These are phyloP conservation scores for Fagopyrum homotropicum DNA, from an alignment of 148 eudicot species.

Conservation along the genomic window DNA sequence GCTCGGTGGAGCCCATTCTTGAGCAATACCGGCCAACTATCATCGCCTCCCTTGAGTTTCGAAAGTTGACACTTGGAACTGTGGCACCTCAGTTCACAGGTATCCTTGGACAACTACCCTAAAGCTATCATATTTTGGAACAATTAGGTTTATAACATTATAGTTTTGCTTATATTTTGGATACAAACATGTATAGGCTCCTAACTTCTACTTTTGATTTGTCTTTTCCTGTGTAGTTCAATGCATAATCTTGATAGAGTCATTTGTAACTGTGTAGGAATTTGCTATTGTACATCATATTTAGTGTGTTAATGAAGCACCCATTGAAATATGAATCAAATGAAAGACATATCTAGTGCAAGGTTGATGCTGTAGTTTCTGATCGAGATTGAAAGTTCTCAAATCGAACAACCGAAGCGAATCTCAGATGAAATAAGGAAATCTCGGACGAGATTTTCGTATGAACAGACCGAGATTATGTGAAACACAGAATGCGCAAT, in stretches of 20 bases:
- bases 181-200: neutral
- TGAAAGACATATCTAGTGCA: no score
- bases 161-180: neutral
- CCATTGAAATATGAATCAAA: neutral
- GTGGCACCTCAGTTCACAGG: constrained; percentile 93
- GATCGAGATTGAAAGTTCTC: no score
- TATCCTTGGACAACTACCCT: constrained; percentile 18
- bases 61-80: constrained; percentile 81
- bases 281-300: neutral
- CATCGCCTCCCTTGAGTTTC: constrained; percentile 57
- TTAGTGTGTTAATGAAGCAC: neutral
- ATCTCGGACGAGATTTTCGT: no score
- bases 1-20: constrained; percentile 71
- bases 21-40: constrained; percentile 75
- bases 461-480: no score
- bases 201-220: neutral
- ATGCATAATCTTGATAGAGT: neutral
- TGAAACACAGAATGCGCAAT: no score
- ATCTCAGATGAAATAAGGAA: no score
- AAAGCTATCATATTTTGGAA: neutral
- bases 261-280: neutral
- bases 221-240: neutral
- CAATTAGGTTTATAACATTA: neutral
- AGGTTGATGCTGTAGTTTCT: no score
- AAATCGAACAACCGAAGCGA: no score